phyloP scores from a whole-genome alignment of 2,329 filamentous ascomycete genomes.

The Alternaria gaisen region DNA sequence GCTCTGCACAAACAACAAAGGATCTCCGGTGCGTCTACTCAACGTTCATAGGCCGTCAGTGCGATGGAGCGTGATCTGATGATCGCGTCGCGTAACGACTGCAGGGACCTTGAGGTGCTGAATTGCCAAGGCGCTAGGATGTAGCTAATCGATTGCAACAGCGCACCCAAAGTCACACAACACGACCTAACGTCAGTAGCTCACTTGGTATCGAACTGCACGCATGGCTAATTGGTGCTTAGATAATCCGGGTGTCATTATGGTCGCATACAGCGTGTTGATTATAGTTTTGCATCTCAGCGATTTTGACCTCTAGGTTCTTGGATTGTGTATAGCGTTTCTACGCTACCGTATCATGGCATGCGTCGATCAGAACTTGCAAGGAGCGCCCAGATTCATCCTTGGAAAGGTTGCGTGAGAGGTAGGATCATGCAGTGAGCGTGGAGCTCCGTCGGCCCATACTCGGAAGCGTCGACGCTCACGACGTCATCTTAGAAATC shows the following conservation, averaged over 20 bases:
- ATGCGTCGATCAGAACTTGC: not conserved
- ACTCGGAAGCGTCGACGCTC: constrained; percentile 10
- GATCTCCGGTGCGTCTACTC: not conserved
- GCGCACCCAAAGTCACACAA: not conserved
- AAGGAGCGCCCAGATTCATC: not conserved
- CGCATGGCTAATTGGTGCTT: not conserved
- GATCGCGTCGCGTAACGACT: constrained; percentile 4
- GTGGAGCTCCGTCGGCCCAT: not conserved
- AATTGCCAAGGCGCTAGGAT: constrained; percentile 12
- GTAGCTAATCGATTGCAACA: not conserved
- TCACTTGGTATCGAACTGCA: not conserved
- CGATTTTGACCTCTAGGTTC: not conserved
- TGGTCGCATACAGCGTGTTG: not conserved
- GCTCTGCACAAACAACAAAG: not conserved
- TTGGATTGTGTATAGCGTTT: not conserved
- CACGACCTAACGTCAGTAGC: too few species aligned
- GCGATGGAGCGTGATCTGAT: not conserved
- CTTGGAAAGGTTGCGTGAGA: not conserved
- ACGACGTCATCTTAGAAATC: constrained; percentile 26
- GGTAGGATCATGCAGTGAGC: not conserved
- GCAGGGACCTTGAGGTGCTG: constrained; percentile 9
- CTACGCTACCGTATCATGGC: not conserved
- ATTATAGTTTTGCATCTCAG: not conserved
- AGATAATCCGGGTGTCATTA: too few species aligned
- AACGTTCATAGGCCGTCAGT: not conserved